Conservation (phyloP, 192 early-diverging fungal genomes). For the Backusella westeae region DNA sequence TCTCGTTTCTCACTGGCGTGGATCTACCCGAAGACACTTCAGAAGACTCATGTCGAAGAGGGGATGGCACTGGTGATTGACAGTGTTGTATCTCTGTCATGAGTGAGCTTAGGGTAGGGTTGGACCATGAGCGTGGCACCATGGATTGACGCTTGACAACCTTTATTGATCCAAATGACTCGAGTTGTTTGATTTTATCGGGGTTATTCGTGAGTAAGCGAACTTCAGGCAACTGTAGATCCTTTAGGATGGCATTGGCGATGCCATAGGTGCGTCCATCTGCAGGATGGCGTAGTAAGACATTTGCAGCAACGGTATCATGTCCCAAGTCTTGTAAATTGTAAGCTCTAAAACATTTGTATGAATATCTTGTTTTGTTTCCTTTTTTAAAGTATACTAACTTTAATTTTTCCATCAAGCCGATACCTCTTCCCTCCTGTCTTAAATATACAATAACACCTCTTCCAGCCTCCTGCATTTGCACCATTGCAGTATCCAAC, state of each 20-base stretch:
- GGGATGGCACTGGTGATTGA: not conserved
- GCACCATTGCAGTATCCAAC: constrained; percentile 85
- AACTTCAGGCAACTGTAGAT: constrained; percentile 67
- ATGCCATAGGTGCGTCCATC: constrained; percentile 94
- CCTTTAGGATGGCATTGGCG: constrained; percentile 83
- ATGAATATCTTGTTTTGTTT: not conserved
- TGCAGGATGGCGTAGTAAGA: constrained; percentile 84
- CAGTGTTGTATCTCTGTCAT: not conserved
- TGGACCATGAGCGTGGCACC: constrained; percentile 84
- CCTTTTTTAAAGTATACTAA: constrained; percentile 31
- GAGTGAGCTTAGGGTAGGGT: constrained; percentile 11
- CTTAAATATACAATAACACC: constrained; percentile 96
- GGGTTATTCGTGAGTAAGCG: constrained; percentile 95
- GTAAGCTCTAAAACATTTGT: constrained; percentile 70
- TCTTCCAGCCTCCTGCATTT: constrained; percentile 78
- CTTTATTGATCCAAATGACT: constrained; percentile 62
- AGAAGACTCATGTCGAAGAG: not conserved
- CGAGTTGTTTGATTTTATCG: constrained; percentile 85
- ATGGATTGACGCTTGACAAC: constrained; percentile 85
- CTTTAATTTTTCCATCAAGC: constrained; percentile 89
- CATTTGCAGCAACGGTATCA: constrained; percentile 91
- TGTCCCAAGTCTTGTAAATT: constrained; percentile 95
- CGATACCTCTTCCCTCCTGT: constrained; percentile 96
- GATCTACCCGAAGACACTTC: not conserved
- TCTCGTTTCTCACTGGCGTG: constrained; percentile 38